Conservation (phyloP, 768 basidiomycete species). For the Ramaria sp. region DNA sequence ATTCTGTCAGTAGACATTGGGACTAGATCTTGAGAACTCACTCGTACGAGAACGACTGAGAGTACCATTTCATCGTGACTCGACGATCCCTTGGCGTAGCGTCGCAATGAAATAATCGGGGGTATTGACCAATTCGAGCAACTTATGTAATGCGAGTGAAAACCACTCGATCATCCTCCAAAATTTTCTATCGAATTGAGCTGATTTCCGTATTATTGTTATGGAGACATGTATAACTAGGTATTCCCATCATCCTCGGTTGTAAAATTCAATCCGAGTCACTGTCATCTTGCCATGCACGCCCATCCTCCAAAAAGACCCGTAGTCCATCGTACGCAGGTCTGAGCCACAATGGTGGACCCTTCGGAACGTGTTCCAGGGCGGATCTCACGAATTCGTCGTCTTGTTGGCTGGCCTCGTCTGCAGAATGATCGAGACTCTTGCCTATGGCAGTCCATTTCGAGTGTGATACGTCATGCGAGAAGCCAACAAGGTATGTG, state of each 20-base stretch:
- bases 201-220: too few species aligned
- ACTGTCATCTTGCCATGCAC: conserved; percentile 33
- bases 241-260: too few species aligned
- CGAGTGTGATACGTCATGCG: conserved; percentile 68
- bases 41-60: conserved; percentile 48
- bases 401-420: conserved; percentile 34
- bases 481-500: conserved; percentile 68
- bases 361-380: conserved; percentile 4
- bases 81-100: conserved; percentile 26
- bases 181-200: too few species aligned
- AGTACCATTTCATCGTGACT: conserved; percentile 38
- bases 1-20: conserved; percentile 14
- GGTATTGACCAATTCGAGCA: not conserved
- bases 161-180: too few species aligned
- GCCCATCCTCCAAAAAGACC: conserved; percentile 33
- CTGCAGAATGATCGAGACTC: conserved; percentile 33
- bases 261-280: too few species aligned
- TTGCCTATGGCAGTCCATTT: conserved; percentile 61
- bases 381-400: conserved; percentile 26
- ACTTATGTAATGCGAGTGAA: conserved; percentile 16
- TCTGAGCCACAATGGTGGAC: conserved; percentile 41
- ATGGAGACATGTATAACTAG: too few species aligned
- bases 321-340: conserved; percentile 70
- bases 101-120: conserved; percentile 18
- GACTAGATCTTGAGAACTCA: conserved; percentile 20